Evolutionary conservation across 2,329 filamentous ascomycete species (phyloP), one percentile per base, ranked within the genome.

Genomic region (Rutstroemia sydowiana): DNA sequence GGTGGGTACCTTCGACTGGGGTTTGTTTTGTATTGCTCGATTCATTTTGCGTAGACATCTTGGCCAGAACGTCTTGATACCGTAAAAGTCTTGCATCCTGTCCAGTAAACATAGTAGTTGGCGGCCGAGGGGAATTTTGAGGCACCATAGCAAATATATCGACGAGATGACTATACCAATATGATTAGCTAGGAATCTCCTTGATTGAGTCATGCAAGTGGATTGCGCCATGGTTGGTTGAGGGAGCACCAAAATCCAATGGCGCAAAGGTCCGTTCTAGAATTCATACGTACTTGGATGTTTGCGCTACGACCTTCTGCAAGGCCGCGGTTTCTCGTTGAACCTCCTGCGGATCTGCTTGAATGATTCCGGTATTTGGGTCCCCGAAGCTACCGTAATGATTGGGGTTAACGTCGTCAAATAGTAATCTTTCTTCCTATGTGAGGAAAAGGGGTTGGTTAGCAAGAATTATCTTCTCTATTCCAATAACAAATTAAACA

Each of bases 101-200:
- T 44, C 74, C 75, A 47, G 76, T 72, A 59, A 76, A 75, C 23
- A 69, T 69, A 48, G 56, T 56, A 36, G 52, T 50, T 37, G 68
- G 61, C 59, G 71, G 61, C 55, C 65, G 60, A 46, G 64, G 61
- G 31, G 69, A 66, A 53, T 74, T 74, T 53, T 77, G 74, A 20
- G 79, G 78, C 32, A 77, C 75, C 62, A 83, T 81, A 57, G 84
- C 80, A 68, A 84, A 84, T 43, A 85, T 79, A 63, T 85, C 81
- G 55, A 85, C 80, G 69, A 85, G 78, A 61, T 84, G 82, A 61
- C 81, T 85, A 62, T 39, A 36, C 39, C 20, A 26, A 42, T 50
- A 39, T 28, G 37, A 51, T 61, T 56, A 61, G 57, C 55, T 52
- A 13, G 32, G 30, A 31, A 18, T 11, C n/a, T 23, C 14, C 16